Evolutionary conservation across 371 early-diverging fungal genomes (phyloP), one percentile per base, ranked within the genome.

Genomic region (Actinomucor elegans): DNA sequence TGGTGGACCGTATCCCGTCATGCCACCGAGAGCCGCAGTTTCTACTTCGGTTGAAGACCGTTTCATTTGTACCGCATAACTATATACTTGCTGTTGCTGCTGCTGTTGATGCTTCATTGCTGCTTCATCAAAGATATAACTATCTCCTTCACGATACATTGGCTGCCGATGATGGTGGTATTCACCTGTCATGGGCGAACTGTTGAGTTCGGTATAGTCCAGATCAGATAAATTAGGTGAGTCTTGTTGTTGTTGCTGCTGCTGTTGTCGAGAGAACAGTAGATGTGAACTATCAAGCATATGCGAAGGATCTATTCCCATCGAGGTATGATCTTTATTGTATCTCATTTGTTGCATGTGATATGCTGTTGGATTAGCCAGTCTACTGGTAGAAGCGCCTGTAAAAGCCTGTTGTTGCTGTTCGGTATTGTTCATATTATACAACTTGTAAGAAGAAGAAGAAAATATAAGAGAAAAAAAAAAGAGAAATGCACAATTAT

Each of bases 21-120:
- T 18, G 11, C 52, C 52, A 27, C 48, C 48, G 12, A 48, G n/a
- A 10, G 44, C 18, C 7, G 46, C 27, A 36, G 54, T 37, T 46
- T 31, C 51, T 27, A 50, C 14, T 38, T 59, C 48, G 14, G 60
- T 60, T 18, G 60, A 54, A 32, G 60, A 60, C 18, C 60, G 37
- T 54, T 54, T 60, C 60, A 60, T 60, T 36, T 54, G 60, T 35
- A 54, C 38, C 14, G 47, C 34, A 51, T 51, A 58, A 29, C 17
- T 33, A 8, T 26, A 31, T 12, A 43, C 15, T 27, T 26, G 15
- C 9, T 15, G 9, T 43, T 26, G 26, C 14, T 41, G 43, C 21
- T 44, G 26, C 26, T 49, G 50, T 31, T 51, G 40, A 18, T 52
- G 52, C 6, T 57, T 50, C 12, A 50, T 44, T 1, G 41, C 32